Percentiles rank a stretch among this genome's conserved stretches.
These are phyloP conservation scores for Medicago truncatula DNA, from an alignment of 306 rosid genomes.

Conservation along the genomic window DNA sequence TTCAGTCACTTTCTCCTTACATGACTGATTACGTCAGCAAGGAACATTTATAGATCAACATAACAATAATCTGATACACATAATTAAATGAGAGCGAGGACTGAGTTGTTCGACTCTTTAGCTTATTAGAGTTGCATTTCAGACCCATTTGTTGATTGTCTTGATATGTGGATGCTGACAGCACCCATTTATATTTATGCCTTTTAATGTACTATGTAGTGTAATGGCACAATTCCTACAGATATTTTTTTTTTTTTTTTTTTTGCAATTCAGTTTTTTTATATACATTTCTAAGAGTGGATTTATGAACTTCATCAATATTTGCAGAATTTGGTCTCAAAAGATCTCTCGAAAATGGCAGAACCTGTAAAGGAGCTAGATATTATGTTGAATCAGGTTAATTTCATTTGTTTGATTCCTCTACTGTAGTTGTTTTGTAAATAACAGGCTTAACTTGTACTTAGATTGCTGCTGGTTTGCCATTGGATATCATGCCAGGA, in stretches of 20 bases:
- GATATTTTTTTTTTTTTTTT: background rate
- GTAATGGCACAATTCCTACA: slow-evolving; percentile 17
- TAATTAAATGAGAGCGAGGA: slow-evolving; percentile 17
- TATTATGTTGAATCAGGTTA: slow-evolving; percentile 89
- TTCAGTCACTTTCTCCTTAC: background rate
- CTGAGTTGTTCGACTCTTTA: background rate
- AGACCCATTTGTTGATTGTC: slow-evolving; percentile 11
- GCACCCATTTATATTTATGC: slow-evolving; percentile 9
- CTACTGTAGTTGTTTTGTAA: slow-evolving; percentile 22
- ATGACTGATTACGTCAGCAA: background rate
- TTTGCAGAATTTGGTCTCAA: slow-evolving; percentile 72
- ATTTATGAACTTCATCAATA: slow-evolving; percentile 34
- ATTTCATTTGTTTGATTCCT: slow-evolving; percentile 38
- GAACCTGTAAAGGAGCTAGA: slow-evolving; percentile 89
- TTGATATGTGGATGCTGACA: background rate
- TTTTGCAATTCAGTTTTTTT: slow-evolving; percentile 8
- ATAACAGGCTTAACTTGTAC: slow-evolving; percentile 45
- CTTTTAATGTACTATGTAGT: slow-evolving; percentile 6
- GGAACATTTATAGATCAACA: background rate
- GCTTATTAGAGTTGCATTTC: slow-evolving; percentile 21
- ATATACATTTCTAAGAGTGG: slow-evolving; percentile 19
- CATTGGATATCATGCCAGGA: slow-evolving; percentile 98
- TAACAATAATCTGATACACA: slow-evolving; percentile 25
- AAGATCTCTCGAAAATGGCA: slow-evolving; percentile 76
- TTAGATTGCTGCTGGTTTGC: slow-evolving; percentile 82